phyloP scores from a whole-genome alignment of 176 grass and related monocot species.

The Oropetium thomaeum region DNA sequence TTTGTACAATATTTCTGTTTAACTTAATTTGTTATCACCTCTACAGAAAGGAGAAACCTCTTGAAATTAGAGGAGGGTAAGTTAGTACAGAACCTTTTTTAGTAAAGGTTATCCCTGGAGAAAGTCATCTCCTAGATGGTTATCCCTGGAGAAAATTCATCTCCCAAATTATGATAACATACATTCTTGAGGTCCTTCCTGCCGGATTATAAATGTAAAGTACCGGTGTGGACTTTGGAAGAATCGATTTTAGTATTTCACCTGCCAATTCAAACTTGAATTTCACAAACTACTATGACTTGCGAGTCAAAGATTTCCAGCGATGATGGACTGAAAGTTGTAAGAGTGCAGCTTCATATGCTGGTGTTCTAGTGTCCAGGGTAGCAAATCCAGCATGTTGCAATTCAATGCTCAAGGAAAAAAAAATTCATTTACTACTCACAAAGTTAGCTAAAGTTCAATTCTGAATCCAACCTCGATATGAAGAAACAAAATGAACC shows the following conservation, averaged over 20 bases:
- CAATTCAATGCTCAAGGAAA: neutral
- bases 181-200: neutral
- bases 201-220: neutral
- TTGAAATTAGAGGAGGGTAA: neutral
- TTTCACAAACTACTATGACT: neutral
- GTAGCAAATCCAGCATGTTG: neutral
- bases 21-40: neutral
- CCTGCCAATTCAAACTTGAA: neutral
- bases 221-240: constrained; percentile 16
- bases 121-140: constrained; percentile 6
- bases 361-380: neutral
- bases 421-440: neutral
- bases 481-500: neutral
- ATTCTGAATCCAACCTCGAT: neutral
- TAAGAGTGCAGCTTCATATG: neutral
- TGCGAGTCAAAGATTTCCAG: neutral
- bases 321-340: neutral
- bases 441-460: neutral
- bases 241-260: neutral
- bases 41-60: neutral
- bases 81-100: neutral
- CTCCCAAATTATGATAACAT: constrained; percentile 7
- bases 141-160: constrained; percentile 23
- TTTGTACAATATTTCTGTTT: neutral
- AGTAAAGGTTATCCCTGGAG: neutral